A percentile compares a stretch with the other conserved stretches of the same genome.
phyloP scores from a whole-genome alignment of 2,329 filamentous ascomycete species.

The Meredithiella fracta region DNA sequence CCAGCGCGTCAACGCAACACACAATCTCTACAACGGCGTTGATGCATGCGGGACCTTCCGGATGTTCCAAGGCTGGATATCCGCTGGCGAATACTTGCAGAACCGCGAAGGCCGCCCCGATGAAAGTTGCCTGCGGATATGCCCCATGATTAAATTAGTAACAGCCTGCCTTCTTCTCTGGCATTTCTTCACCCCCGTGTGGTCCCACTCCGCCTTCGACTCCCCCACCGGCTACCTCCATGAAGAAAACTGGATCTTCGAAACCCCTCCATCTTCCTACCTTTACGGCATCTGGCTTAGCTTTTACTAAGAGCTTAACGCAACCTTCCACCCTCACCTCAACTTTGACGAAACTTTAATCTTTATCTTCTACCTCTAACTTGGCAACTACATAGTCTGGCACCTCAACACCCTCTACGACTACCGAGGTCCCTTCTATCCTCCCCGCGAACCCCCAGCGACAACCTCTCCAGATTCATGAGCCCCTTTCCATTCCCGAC shows the following conservation, averaged over 20 bases:
- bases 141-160: slow-evolving; percentile 53
- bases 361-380: slow-evolving; percentile 48
- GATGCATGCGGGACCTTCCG: slow-evolving; percentile 75
- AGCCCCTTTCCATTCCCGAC: background rate
- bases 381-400: slow-evolving; percentile 64
- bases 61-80: slow-evolving; percentile 55
- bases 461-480: background rate
- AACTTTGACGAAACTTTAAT: slow-evolving; percentile 52
- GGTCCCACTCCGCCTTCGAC: background rate
- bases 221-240: slow-evolving; percentile 30
- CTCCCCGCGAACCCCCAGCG: background rate
- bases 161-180: slow-evolving; percentile 62
- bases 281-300: slow-evolving; percentile 58
- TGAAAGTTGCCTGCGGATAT: slow-evolving; percentile 37
- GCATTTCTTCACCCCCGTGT: slow-evolving; percentile 31
- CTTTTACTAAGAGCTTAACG: slow-evolving; percentile 52
- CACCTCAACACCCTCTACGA: slow-evolving; percentile 39
- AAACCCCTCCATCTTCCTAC: background rate
- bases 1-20: slow-evolving; percentile 48
- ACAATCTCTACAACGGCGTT: slow-evolving; percentile 63
- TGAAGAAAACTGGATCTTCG: slow-evolving; percentile 25
- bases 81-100: slow-evolving; percentile 23
- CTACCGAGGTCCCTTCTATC: background rate
- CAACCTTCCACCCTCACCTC: slow-evolving; percentile 56
- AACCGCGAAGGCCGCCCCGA: slow-evolving; percentile 46